Base-by-base conservation (phyloP, 495 filamentous ascomycete species). In the Penicillium argentinense region DNA sequence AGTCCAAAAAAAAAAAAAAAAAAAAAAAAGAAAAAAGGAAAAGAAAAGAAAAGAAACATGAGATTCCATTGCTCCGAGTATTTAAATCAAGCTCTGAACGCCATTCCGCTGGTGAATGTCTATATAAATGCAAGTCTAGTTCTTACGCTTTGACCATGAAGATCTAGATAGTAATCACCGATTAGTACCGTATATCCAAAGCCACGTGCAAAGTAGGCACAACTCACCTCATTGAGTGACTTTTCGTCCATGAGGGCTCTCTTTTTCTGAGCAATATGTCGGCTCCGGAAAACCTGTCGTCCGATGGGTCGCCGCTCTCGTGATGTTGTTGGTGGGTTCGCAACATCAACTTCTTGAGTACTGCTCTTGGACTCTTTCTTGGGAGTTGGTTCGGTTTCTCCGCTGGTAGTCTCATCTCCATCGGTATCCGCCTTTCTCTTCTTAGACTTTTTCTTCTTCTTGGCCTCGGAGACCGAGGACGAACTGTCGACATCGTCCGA, bases 181-280 rank as follows among this genome's bases (percentile, higher is more conserved):
- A 59, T 83, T 53, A 81, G 75, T 51, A 28, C 40, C 16, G 17
- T 24, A 12, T 32, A n/a, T n/a, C n/a, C n/a, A n/a, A n/a, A n/a
- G n/a, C n/a, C n/a, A n/a, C n/a, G n/a, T 14, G 28, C 19, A 25
- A 11, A 24, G 39, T 16, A 34, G 30, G 30, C 9, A 34, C 8
- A 34, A 60, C 67, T 64, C 66, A 88, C 87, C 80, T 92, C 86
- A 50, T 89, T 89, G 40, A 92, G 66, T 5, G 87, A 86, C 54
- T 81, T 79, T 26, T 75, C 71, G 62, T 92, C 84, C 66, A 86
- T 72, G 32, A 84, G 74, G 3, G 88, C 86, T 72, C 80, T 78
- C 59, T 78, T 83, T 69, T 95, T 95, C 54, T 89, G 85, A 28
- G 80, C 83, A 57, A 92, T 91, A 57, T 87, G 84, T 36, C 86